A percentile compares a stretch with the other conserved stretches of the same genome.
phyloP scores from a whole-genome alignment of 176 grass and related monocot genomes.

The Dendrocalamus sinicus region DNA sequence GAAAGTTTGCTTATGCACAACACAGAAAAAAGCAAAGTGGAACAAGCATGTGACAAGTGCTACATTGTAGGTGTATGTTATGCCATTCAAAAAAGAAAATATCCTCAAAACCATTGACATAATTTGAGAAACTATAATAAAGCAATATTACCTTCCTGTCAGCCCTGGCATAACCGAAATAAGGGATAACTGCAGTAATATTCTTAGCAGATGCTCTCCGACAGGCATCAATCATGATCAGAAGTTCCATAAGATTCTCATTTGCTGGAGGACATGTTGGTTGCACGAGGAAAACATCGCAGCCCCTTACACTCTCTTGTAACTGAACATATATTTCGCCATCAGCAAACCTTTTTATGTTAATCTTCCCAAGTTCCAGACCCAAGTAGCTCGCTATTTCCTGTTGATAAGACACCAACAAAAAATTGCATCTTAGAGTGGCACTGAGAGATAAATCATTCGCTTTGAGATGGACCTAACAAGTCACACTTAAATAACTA shows the following conservation, averaged over 20 bases:
- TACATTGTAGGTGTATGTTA: background rate
- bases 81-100: background rate
- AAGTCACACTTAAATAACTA: background rate
- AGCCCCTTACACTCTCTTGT: slow-evolving; percentile 96
- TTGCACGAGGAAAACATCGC: slow-evolving; percentile 94
- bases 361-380: slow-evolving; percentile 94
- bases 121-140: background rate
- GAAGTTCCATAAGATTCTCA: slow-evolving; percentile 99
- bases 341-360: slow-evolving; percentile 94
- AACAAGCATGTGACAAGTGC: background rate
- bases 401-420: slow-evolving; percentile 46
- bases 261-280: slow-evolving; percentile 94
- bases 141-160: slow-evolving; percentile 80
- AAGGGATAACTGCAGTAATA: slow-evolving; percentile 97
- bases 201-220: slow-evolving; percentile 96
- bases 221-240: slow-evolving; percentile 98
- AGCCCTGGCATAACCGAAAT: slow-evolving; percentile 98
- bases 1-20: slow-evolving; percentile 3
- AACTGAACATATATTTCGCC: slow-evolving; percentile 98
- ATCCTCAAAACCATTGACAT: background rate
- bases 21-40: background rate
- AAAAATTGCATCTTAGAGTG: slow-evolving; percentile 19
- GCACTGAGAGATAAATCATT: background rate
- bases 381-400: slow-evolving; percentile 98
- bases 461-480: background rate